Conservation (phyloP, 257 asterid species). For the Osmanthus fragrans region DNA sequence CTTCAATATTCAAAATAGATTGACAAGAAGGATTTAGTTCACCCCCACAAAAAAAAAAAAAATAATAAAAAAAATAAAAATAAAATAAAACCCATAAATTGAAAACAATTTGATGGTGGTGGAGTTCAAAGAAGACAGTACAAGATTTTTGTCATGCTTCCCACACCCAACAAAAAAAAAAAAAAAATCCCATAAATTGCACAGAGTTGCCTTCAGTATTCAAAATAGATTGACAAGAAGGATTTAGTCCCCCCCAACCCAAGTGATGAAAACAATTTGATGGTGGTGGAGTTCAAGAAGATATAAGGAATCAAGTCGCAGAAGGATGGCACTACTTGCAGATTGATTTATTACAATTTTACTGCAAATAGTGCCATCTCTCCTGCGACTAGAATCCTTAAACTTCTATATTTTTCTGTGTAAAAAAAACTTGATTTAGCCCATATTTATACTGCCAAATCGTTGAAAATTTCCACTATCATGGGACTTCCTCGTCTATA, state of each 20-base stretch:
- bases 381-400: not conserved
- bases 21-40: not conserved
- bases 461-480: not conserved
- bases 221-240: no score
- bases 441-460: not conserved
- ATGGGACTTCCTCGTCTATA: not conserved
- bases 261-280: not conserved
- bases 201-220: not conserved
- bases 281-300: not conserved
- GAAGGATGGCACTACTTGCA: not conserved
- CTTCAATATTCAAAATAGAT: not conserved
- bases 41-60: no score
- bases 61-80: no score
- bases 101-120: not conserved
- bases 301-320: not conserved
- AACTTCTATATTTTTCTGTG: not conserved
- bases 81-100: no score
- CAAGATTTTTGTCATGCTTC: no score
- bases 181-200: no score
- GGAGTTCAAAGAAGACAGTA: not conserved
- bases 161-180: no score
- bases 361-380: not conserved
- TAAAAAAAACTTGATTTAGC: not conserved
- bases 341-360: not conserved
- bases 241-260: not conserved